These are phyloP conservation scores for Wickerhamiella alocasiicola DNA, from an alignment of 805 yeast genomes.

Conservation along the genomic window DNA sequence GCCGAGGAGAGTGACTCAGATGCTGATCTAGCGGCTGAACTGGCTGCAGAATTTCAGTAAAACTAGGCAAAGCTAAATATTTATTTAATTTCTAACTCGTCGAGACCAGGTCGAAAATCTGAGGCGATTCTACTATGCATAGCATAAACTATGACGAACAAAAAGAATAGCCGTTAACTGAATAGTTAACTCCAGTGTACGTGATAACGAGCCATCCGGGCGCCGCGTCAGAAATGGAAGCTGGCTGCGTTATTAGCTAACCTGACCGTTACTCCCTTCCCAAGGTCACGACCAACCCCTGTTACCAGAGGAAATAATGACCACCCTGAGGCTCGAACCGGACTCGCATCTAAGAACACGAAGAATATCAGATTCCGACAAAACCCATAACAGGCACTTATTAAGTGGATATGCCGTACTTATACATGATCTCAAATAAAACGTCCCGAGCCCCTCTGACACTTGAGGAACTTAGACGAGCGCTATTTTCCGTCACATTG, in stretches of 20 bases:
- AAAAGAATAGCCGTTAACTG: slow-evolving; percentile 7
- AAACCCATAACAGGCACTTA: slow-evolving; percentile 22
- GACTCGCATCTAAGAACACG: slow-evolving; percentile 21
- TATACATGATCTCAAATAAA: no score
- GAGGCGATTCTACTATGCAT: background rate
- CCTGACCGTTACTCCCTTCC: slow-evolving; percentile 25
- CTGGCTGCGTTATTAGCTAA: slow-evolving; percentile 26
- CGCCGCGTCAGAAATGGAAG: slow-evolving; percentile 24
- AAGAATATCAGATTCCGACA: slow-evolving; percentile 16
- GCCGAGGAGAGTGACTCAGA: background rate
- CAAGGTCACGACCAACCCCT: slow-evolving; percentile 17
- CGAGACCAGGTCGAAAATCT: no score
- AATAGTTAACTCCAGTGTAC: background rate
- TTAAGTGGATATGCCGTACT: no score
- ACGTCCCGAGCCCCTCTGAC: no score
- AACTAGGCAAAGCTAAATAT: no score
- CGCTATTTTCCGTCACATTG: no score
- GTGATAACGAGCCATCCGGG: slow-evolving; percentile 23
- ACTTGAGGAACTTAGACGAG: no score
- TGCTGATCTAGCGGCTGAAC: slow-evolving; percentile 2
- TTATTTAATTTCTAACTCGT: no score
- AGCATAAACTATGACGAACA: background rate
- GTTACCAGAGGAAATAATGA: slow-evolving; percentile 19
- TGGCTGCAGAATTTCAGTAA: background rate
- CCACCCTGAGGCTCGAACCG: slow-evolving; percentile 27